Conservation (phyloP, 176 grass and related monocot genomes). For the Rhynchospora tenuis region DNA sequence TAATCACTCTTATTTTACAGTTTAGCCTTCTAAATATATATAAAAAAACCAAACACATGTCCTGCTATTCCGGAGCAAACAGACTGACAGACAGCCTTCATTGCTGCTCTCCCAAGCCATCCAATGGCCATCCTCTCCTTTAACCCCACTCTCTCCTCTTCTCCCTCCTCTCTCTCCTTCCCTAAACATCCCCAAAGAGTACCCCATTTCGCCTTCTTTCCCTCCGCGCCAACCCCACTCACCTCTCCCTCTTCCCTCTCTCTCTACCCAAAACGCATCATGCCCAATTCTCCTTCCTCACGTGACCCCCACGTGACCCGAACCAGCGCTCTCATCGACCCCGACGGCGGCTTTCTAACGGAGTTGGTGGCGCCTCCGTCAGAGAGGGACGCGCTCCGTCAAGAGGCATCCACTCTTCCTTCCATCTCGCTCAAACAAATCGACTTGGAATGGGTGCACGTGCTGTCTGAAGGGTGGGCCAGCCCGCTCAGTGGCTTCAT, state of each 20-base stretch:
- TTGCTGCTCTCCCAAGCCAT: constrained; percentile 7
- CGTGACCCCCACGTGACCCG: background rate
- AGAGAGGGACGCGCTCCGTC: constrained; percentile 28
- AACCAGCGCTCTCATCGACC: constrained; percentile 79
- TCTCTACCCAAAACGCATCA: background rate
- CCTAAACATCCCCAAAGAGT: constrained; percentile 8
- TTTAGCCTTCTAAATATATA: background rate
- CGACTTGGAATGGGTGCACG: constrained; percentile 89
- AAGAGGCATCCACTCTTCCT: constrained; percentile 47
- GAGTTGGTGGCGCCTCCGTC: constrained; percentile 37
- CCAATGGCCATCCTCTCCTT: constrained; percentile 43
- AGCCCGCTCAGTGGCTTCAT: constrained; percentile 88
- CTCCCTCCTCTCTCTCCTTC: background rate
- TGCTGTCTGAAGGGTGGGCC: constrained; percentile 91
- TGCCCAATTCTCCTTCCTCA: constrained; percentile 18
- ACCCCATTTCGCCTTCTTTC: background rate
- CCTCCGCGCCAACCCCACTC: background rate
- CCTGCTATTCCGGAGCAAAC: constrained; percentile 12
- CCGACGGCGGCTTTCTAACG: constrained; percentile 70
- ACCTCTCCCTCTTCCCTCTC: background rate
- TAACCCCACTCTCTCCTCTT: constrained; percentile 8
- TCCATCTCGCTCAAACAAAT: constrained; percentile 32
- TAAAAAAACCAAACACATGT: background rate
- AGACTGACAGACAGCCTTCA: background rate
- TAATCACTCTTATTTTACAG: background rate